Conservation (phyloP, 148 eudicot species). For the Persicaria maculosa region DNA sequence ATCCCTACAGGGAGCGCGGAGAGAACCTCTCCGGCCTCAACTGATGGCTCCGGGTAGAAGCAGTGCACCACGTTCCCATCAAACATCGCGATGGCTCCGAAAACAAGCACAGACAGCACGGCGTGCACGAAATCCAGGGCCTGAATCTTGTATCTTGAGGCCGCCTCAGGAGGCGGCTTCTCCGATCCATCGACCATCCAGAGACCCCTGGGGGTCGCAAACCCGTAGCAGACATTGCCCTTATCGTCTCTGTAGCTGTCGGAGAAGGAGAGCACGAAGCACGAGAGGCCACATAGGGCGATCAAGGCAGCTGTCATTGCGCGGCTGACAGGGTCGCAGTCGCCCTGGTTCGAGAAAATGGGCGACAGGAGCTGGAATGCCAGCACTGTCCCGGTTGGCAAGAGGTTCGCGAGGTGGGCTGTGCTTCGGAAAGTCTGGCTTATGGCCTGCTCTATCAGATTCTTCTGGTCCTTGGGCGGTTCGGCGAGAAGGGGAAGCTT, state of each 20-base stretch:
- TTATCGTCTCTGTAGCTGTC: conserved; percentile 62
- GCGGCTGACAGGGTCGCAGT: conserved; percentile 39
- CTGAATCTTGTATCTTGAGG: conserved; percentile 34
- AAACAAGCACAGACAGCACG: conserved; percentile 53
- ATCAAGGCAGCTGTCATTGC: conserved; percentile 38
- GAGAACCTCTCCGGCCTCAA: conserved; percentile 40
- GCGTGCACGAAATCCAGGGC: conserved; percentile 62
- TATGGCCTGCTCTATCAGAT: conserved; percentile 41
- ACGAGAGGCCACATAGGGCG: conserved; percentile 47
- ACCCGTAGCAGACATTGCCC: conserved; percentile 46
- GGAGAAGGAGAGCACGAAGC: conserved; percentile 52
- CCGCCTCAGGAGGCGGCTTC: conserved; percentile 32
- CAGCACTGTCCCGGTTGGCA: conserved; percentile 73
- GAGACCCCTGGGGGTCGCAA: conserved; percentile 51
- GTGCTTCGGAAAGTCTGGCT: conserved; percentile 68
- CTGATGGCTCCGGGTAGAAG: conserved; percentile 53
- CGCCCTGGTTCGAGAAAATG: conserved; percentile 56
- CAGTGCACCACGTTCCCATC: conserved; percentile 60
- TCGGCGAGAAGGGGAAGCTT: conserved; percentile 39
- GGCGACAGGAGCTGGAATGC: conserved; percentile 71
- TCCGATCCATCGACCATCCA: conserved; percentile 71
- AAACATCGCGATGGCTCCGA: conserved; percentile 54
- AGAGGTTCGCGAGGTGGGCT: conserved; percentile 56
- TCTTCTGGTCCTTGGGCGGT: conserved; percentile 29
- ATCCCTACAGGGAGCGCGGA: conserved; percentile 50